A percentile compares a stretch with the other conserved stretches of the same genome.
Conservation (phyloP, 148 eudicot species). For the Chenopodium quinoa region DNA sequence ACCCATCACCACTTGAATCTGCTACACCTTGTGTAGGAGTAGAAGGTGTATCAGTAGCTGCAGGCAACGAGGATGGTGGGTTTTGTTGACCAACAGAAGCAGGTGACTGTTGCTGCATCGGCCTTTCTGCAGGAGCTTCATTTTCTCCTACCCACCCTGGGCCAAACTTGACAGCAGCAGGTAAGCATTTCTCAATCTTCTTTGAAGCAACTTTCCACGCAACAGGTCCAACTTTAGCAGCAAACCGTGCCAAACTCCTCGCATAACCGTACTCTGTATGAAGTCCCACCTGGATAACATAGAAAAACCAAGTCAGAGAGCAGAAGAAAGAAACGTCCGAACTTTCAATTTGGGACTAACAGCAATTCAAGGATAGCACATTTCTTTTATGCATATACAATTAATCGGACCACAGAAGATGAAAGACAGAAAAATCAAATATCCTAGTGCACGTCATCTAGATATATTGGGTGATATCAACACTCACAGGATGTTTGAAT, state of each 20-base stretch:
- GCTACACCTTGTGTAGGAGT: constrained; percentile 12
- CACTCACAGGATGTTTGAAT: not conserved
- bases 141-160: constrained; percentile 84
- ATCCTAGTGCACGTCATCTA: not conserved
- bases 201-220: constrained; percentile 78
- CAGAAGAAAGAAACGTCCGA: not conserved
- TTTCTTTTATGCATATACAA: not conserved
- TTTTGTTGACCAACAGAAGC: constrained; percentile 20
- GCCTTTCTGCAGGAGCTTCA: constrained; percentile 30
- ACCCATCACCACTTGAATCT: constrained; percentile 17
- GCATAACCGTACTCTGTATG: constrained; percentile 72
- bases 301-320: not conserved
- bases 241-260: constrained; percentile 85
- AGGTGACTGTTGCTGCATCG: constrained; percentile 21
- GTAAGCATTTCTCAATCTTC: constrained; percentile 60
- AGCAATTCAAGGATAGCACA: not conserved
- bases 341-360: not conserved
- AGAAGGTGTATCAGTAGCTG: constrained; percentile 16
- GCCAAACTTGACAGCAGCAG: constrained; percentile 63
- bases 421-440: not conserved
- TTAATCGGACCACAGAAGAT: not conserved
- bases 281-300: constrained; percentile 63
- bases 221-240: constrained; percentile 79
- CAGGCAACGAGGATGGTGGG: constrained; percentile 20
- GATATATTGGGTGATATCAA: not conserved